A percentile compares a stretch with the other conserved stretches of the same genome.
These are phyloP conservation scores for Saitoella complicata DNA, from an alignment of 805 yeast genomes.

Conservation along the genomic window DNA sequence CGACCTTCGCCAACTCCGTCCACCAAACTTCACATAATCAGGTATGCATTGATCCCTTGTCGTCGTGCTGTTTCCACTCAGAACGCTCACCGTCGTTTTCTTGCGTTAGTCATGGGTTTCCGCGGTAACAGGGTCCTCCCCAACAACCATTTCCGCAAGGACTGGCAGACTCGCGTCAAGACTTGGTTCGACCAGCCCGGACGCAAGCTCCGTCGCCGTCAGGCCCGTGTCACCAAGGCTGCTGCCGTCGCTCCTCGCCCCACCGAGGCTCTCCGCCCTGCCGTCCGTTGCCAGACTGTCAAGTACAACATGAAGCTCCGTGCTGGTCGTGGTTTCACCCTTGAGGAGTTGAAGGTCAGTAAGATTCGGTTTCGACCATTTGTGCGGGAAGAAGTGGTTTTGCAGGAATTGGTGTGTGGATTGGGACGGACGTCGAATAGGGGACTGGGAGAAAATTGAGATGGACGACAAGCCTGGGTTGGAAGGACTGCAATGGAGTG, in stretches of 20 bases:
- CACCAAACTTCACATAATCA: too few species aligned
- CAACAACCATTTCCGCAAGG: conserved; percentile 23
- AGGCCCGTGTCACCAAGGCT: conserved; percentile 83
- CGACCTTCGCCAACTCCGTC: too few species aligned
- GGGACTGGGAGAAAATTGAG: not conserved
- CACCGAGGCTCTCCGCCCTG: conserved; percentile 87
- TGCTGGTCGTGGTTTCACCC: conserved; percentile 98
- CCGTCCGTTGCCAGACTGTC: conserved; percentile 97
- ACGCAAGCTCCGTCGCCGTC: conserved; percentile 94
- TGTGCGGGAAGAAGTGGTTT: too few species aligned
- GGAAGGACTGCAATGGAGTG: not conserved
- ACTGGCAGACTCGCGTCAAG: conserved; percentile 99
- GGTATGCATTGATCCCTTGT: too few species aligned
- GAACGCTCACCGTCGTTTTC: too few species aligned
- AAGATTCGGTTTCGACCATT: too few species aligned
- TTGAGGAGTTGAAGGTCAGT: conserved; percentile 70
- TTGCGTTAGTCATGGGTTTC: not conserved
- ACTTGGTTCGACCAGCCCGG: conserved; percentile 99
- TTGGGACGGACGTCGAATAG: not conserved
- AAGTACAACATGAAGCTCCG: conserved; percentile 98
- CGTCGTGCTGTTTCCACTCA: too few species aligned
- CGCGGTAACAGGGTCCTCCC: conserved; percentile 4
- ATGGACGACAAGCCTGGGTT: not conserved
- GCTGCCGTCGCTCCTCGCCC: conserved; percentile 96
- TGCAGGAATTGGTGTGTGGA: not conserved